These are phyloP conservation scores for Castanea mollissima DNA, from an alignment of 306 rosid genomes.

Conservation along the genomic window DNA sequence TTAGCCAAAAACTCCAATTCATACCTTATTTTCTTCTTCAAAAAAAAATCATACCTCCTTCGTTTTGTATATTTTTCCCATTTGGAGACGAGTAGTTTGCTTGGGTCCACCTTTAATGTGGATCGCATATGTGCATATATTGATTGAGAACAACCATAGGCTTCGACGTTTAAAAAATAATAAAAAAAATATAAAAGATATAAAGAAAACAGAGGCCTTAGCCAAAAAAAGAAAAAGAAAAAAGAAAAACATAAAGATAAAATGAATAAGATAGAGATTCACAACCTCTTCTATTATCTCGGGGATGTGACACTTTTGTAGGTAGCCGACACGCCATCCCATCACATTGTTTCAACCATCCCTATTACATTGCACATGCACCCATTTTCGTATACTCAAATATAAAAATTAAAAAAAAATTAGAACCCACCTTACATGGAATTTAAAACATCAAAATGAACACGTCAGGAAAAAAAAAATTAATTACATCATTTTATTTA, in stretches of 20 bases:
- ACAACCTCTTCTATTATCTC: not conserved
- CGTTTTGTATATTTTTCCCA: not conserved
- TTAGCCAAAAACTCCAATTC: too few relatives aligned
- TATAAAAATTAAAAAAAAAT: not conserved
- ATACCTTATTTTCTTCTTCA: too few relatives aligned
- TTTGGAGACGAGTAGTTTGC: not conserved
- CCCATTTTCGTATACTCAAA: constrained; percentile 20
- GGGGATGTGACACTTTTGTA: constrained; percentile 31
- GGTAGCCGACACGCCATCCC: constrained; percentile 60
- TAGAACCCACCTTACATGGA: not conserved
- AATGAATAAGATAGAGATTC: not conserved
- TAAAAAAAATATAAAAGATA: not conserved
- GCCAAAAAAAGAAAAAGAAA: not conserved
- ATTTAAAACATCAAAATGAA: not conserved
- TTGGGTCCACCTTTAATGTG: not conserved
- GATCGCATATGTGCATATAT: constrained; percentile 2
- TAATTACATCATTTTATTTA: too few relatives aligned
- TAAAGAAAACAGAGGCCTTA: not conserved
- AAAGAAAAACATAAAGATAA: not conserved
- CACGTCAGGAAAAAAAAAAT: too few relatives aligned
- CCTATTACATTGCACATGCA: constrained; percentile 48
- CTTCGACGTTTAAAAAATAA: not conserved
- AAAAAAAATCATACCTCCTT: not conserved
- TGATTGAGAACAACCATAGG: not conserved
- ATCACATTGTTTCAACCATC: constrained; percentile 34